Evolutionary conservation across 179 eudicot genomes (phyloP), one percentile per base, ranked within the genome.

Genomic region (Beta corolliflora): DNA sequence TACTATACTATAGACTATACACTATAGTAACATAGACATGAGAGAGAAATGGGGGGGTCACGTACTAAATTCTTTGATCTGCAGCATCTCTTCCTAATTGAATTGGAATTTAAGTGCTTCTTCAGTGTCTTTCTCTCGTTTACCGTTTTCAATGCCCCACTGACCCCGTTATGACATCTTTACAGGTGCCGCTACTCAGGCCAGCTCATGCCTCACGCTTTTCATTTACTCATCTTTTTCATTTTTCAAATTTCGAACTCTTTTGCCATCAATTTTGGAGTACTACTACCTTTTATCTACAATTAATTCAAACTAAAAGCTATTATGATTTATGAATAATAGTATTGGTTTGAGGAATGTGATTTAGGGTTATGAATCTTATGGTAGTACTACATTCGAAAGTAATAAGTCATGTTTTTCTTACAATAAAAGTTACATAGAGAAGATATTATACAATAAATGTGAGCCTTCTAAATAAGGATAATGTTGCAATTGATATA

Each of bases 151-250:
- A 79, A 71, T 83, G 79, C 80, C 85, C 67, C 50, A 72, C 83
- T 83, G 83, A 83, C 68, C 74, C 83, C 83, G 86, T 83, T 76
- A 83, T 76, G 83, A 80, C 79, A 61, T 80, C 67, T 68, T 54
- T 36, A 36, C 81, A 71, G 66, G 75, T 58, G 3, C 29, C 14
- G 10, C 53, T 48, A 7, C 53, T 11, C 18, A n/a, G 58, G 56
- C 67, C 81, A 77, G 80, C 81, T 76, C 86, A 80, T 44, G 55
- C 48, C 81, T 77, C 56, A 50, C 75, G 80, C 76, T 71, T 84
- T 80, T 77, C 82, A 82, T 70, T 59, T 72, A 66, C 59, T 77
- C 9, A 61, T 31, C 31, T 31, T 73, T 4, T 60, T 10, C 46
- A 61, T 59, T 76, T 75, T 75, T 82, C 79, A 79, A 82, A 73